Evolutionary conservation across 2,329 filamentous ascomycete genomes (phyloP).

Genomic region (Aspergillus sp.): DNA sequence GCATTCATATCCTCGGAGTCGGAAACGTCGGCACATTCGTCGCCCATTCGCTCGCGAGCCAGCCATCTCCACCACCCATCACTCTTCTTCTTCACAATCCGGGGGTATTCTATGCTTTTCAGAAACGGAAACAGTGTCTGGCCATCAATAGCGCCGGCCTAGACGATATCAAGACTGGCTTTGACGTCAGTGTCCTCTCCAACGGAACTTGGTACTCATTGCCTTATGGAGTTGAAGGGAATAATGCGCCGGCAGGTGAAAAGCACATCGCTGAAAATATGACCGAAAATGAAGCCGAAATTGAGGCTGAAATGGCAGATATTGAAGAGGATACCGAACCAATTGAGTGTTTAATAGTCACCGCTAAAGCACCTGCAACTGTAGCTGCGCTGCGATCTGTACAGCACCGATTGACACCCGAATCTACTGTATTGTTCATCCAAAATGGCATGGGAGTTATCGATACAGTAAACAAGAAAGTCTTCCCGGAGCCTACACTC

Average conservation of each 20-base stretch:
- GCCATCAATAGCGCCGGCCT: slow-evolving; percentile 40
- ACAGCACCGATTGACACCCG: slow-evolving; percentile 63
- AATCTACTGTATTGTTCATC: slow-evolving; percentile 73
- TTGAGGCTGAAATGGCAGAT: slow-evolving; percentile 8
- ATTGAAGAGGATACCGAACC: slow-evolving; percentile 42
- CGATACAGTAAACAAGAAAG: slow-evolving; percentile 69
- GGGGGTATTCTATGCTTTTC: slow-evolving; percentile 25
- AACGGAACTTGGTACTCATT: slow-evolving; percentile 34
- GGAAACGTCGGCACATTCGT: slow-evolving; percentile 78
- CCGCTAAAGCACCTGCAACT: slow-evolving; percentile 71
- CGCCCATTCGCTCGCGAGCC: slow-evolving; percentile 68
- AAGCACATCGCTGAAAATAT: slow-evolving; percentile 10
- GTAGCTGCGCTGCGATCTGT: slow-evolving; percentile 66
- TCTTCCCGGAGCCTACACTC: slow-evolving; percentile 66
- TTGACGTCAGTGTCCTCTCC: slow-evolving; percentile 43
- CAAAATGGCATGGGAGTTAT: slow-evolving; percentile 81
- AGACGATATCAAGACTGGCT: slow-evolving; percentile 44
- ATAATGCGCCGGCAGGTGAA: slow-evolving; percentile 9
- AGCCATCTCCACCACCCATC: slow-evolving; percentile 69
- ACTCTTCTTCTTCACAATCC: slow-evolving; percentile 68
- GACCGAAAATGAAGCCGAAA: slow-evolving; percentile 3
- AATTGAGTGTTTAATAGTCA: slow-evolving; percentile 74
- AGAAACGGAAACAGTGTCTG: slow-evolving; percentile 26
- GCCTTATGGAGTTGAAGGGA: slow-evolving; percentile 23
- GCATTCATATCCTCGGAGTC: slow-evolving; percentile 66